Base-by-base conservation (phyloP, 257 asterid species). In the Salvia hispanica region DNA sequence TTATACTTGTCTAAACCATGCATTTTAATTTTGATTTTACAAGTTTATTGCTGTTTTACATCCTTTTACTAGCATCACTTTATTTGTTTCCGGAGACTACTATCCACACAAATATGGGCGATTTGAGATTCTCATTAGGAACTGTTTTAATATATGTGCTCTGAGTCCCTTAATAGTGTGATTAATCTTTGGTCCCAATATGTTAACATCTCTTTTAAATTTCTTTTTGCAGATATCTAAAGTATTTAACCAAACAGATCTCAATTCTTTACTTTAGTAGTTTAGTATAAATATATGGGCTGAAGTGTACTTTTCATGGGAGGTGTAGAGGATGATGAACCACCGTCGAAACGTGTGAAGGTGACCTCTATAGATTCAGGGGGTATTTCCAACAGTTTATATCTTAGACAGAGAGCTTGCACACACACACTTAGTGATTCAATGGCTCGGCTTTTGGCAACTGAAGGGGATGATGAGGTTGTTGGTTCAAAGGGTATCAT, bases 301-400 rank as follows among this genome's bases (percentile, higher is more conserved):
- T 88, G 90, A 86, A 80, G 79, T 76, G 80, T 78, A 70, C 90
- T 81, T 88, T 88, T 84, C 90, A 88, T 88, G 96, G 96, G 94
- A 88, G 91, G 96, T 80, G 83, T 80, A 82, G 91, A 82, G 78
- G 91, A 84, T 73, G 85, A 84, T 76, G 96, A 80, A 78, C 93
- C 96, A 79, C 91, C 91, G 39, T 81, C 90, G 55, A 88, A 90
- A 72, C 97, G 95, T 53, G 88, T 83, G 84, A 90, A 86, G 82
- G 83, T 83, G 70, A 66, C 82, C 76, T 83, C 84, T 67, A 74
- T 69, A 69, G 73, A 77, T 70, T 72, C 74, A 40, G 73, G 85
- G 74, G 84, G 81, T 68, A 82, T 74, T 82, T 78, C 77, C 10
- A 81, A 80, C 84, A 73, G 91, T 72, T 52, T 54, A 37, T 72